A percentile compares a stretch with the other conserved stretches of the same genome.
Evolutionary conservation across 495 filamentous ascomycete species (phyloP).

Genomic region (Xylaria castorea): DNA sequence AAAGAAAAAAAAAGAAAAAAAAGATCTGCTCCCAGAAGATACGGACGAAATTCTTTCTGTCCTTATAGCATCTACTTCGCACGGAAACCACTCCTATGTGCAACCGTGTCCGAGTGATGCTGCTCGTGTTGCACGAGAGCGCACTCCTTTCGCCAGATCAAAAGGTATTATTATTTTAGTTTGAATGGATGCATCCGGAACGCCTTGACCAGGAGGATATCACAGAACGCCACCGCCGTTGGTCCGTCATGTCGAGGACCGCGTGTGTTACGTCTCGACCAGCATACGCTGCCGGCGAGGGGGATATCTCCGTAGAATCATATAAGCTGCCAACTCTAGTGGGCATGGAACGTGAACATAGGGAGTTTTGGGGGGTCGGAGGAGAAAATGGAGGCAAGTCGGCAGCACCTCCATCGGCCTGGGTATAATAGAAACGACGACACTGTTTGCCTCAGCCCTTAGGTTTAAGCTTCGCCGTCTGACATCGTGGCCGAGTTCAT

Average conservation of each 20-base stretch:
- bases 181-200: slow-evolving; percentile 20
- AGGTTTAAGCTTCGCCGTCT: slow-evolving; percentile 30
- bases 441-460: neutral
- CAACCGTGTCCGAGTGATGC: neutral
- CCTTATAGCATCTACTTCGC: slow-evolving; percentile 3
- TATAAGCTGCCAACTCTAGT: slow-evolving; percentile 21
- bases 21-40: neutral
- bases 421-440: neutral
- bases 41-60: neutral
- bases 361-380: neutral
- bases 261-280: slow-evolving; percentile 14
- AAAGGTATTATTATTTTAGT: slow-evolving; percentile 18
- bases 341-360: neutral
- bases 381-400: neutral
- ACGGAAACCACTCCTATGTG: neutral
- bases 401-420: neutral
- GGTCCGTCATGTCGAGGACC: slow-evolving; percentile 1
- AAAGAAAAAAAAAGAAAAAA: neutral
- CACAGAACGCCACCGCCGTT: slow-evolving; percentile 13
- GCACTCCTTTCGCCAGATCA: slow-evolving; percentile 11
- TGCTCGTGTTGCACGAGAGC: neutral
- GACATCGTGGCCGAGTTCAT: slow-evolving; percentile 38
- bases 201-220: slow-evolving; percentile 22
- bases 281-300: neutral
- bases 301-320: slow-evolving; percentile 20